Evolutionary conservation across 2,329 filamentous ascomycete species (phyloP).

Genomic region (Epichloe bromicola): DNA sequence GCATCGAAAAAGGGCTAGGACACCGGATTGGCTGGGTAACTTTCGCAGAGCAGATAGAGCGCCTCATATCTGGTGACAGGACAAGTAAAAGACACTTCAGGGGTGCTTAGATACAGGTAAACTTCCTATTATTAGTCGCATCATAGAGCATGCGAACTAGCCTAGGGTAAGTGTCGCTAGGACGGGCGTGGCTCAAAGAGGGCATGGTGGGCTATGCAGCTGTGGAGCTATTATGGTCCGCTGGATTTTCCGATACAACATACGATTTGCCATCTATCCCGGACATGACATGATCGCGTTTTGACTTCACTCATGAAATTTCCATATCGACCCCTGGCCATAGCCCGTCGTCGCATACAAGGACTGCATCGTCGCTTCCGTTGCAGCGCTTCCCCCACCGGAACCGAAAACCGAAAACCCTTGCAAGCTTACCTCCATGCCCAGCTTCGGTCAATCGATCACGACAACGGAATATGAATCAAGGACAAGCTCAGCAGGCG

Average conservation of each 20-base stretch:
- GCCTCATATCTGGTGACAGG: too few species aligned
- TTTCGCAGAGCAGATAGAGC: too few species aligned
- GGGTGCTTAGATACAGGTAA: too few species aligned
- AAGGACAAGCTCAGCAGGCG: slow-evolving; percentile 12
- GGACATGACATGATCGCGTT: background rate
- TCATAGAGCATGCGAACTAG: too few species aligned
- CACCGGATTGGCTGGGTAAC: too few species aligned
- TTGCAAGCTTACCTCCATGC: background rate
- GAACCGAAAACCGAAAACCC: background rate
- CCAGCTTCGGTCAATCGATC: background rate
- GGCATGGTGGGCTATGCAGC: too few species aligned
- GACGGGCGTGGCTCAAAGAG: too few species aligned
- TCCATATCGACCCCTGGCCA: background rate
- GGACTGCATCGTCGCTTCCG: background rate
- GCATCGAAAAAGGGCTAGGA: background rate
- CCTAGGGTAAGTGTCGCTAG: too few species aligned
- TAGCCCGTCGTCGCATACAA: background rate
- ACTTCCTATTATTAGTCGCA: too few species aligned
- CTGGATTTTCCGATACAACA: background rate
- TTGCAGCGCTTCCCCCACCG: background rate
- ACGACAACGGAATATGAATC: slow-evolving; percentile 12
- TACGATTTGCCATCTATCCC: too few species aligned
- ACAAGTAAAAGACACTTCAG: too few species aligned
- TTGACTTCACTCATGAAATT: background rate
- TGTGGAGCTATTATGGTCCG: too few species aligned